These are phyloP conservation scores for Cryptococcus deneoformans DNA, from an alignment of 1,284 basidiomycete genomes.

Conservation along the genomic window DNA sequence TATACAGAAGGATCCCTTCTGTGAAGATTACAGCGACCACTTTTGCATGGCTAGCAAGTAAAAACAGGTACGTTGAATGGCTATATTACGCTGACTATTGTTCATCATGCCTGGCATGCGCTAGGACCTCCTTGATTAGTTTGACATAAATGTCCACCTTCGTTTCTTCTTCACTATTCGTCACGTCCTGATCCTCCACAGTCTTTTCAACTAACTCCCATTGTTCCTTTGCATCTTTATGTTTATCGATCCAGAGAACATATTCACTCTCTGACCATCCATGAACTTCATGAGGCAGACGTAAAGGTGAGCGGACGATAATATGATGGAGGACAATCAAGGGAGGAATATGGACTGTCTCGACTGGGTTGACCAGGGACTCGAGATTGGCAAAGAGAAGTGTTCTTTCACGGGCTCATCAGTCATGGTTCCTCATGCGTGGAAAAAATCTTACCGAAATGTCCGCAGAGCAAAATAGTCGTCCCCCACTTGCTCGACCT, in stretches of 20 bases:
- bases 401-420: conserved; percentile 55
- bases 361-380: conserved; percentile 61
- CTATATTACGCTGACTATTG: too few relatives aligned
- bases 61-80: too few relatives aligned
- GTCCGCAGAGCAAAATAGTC: conserved; percentile 76
- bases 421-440: not conserved
- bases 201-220: conserved; percentile 41
- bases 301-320: conserved; percentile 79
- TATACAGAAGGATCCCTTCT: too few relatives aligned
- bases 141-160: conserved; percentile 22
- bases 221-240: conserved; percentile 33
- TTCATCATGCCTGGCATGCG: conserved; percentile 29
- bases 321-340: conserved; percentile 87
- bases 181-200: conserved; percentile 34
- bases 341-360: conserved; percentile 69
- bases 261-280: conserved; percentile 93
- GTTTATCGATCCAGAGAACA: conserved; percentile 45
- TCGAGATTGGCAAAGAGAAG: conserved; percentile 80
- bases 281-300: conserved; percentile 79
- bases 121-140: conserved; percentile 36
- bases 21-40: too few relatives aligned
- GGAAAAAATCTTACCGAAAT: conserved; percentile 61
- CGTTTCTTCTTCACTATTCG: conserved; percentile 14
- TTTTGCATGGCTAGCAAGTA: too few relatives aligned
- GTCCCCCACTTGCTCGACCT: conserved; percentile 68